Evolutionary conservation across 2,329 filamentous ascomycete species (phyloP), one percentile per base, ranked within the genome.

Genomic region (Xylariomycetidae sp.): DNA sequence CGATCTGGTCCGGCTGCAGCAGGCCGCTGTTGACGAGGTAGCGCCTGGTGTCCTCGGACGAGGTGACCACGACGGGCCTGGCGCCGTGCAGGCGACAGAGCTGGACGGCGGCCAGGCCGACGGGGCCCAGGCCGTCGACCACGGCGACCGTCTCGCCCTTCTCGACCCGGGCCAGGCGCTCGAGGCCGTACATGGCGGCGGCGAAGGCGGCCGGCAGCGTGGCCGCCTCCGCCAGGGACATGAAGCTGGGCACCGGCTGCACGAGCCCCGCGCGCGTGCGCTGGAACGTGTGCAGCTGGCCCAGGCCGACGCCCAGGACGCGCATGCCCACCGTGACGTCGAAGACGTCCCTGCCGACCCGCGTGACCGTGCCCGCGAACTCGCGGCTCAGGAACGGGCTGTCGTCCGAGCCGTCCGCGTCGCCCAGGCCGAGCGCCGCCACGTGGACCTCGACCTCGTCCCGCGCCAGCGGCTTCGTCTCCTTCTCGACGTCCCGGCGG

Each of bases 101-200:
- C 6, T 29, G 32, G 7, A 39, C 32, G 4, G 25, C 32, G 10
- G 36, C 36, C 9, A 39, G 27, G 5, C 32, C 36, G 2, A 39
- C n/a, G 3, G 32, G 28, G 3, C 36, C 31, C 3, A 24, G 29
- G 6, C 32, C 36, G 6, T 31, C 31, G 25, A 32, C 28, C 10
- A 39, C 29, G 1, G 35, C 16, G 6, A 39, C 17, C 6, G 2
- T 32, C 3, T 39, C 18, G 2, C 29, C 29, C 19, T 8, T 10
- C 13, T 17, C 6, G 3, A 35, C 13, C 7, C 12, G 28, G 18
- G 32, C 23, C 3, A 32, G 3, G 10, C 32, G 4, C 3, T 34
- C 31, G 4, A 38, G 28, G 10, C 31, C 35, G 10, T 38, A 33
- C 3, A 38, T 19, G 16, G 35, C 35, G n/a, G 35, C 31, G 26